Conservation (phyloP, 257 asterid genomes). For the Solanum medicagineum region DNA sequence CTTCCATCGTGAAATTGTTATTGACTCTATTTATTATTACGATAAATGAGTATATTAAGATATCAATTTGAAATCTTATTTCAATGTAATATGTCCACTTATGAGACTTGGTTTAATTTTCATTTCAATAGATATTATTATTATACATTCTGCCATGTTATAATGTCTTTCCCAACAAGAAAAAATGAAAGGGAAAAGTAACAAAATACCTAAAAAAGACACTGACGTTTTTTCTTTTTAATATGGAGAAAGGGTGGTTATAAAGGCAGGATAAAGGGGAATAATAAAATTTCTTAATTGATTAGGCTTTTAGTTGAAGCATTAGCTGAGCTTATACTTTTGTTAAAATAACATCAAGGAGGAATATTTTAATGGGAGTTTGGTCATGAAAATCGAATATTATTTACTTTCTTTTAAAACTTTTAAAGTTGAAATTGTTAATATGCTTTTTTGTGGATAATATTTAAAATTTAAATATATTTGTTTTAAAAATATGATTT, state of each 20-base stretch:
- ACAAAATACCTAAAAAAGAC: neutral
- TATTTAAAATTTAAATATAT: no score
- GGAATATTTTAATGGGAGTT: neutral
- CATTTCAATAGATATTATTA: no score
- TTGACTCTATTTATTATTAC: neutral
- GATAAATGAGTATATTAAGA: rapidly evolving
- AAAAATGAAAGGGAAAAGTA: neutral
- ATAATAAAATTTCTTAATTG: neutral
- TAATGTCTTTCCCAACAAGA: neutral
- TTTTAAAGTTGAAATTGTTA: no score
- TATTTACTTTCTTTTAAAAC: no score
- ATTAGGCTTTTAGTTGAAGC: neutral
- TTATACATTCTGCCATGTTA: no score
- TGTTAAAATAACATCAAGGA: neutral
- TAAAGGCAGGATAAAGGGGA: neutral
- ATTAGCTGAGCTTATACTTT: neutral
- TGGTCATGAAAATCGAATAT: no score
- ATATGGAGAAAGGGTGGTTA: neutral
- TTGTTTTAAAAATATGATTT: no score
- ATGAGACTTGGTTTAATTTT: no score
- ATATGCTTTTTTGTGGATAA: no score
- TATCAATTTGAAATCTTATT: neutral
- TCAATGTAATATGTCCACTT: neutral
- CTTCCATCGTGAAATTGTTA: neutral
- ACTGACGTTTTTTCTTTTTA: neutral